Conservation (phyloP, 2,329 filamentous ascomycete genomes). For the Xylaria sp. region DNA sequence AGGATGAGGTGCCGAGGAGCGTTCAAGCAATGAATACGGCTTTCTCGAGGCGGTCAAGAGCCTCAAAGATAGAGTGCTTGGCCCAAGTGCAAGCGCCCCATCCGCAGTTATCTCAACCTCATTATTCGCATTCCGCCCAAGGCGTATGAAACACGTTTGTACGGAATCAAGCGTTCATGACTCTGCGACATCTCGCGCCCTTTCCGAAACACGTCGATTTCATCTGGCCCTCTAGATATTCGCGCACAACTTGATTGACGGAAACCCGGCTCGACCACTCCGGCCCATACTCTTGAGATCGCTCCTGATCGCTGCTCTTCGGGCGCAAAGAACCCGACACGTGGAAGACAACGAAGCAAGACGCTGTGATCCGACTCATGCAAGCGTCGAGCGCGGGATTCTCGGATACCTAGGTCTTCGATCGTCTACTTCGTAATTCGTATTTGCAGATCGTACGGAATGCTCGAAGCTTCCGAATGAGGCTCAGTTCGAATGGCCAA, state of each 20-base stretch:
- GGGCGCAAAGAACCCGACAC: constrained; percentile 40
- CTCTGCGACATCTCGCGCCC: not conserved
- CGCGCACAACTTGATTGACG: constrained; percentile 61
- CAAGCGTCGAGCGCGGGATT: not conserved
- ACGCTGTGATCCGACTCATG: not conserved
- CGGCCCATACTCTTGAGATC: constrained; percentile 45
- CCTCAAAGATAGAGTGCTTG: too few relatives aligned
- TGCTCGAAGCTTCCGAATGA: not conserved
- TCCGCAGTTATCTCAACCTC: too few relatives aligned
- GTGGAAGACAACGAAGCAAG: constrained; percentile 43
- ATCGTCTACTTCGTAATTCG: not conserved
- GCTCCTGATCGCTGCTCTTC: too few relatives aligned
- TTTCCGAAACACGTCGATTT: not conserved
- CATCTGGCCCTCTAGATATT: constrained; percentile 26
- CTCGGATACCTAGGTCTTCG: not conserved
- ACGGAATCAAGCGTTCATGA: not conserved
- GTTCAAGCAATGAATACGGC: too few relatives aligned
- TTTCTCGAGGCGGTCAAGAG: too few relatives aligned
- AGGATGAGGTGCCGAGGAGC: too few relatives aligned
- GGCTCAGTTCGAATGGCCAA: not conserved
- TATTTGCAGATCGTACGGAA: not conserved
- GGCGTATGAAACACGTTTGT: too few relatives aligned
- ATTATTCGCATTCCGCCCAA: too few relatives aligned
- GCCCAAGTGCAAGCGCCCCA: too few relatives aligned
- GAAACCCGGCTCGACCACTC: constrained; percentile 62